Percentiles rank a stretch among this genome's conserved stretches.
phyloP scores from a whole-genome alignment of 768 basidiomycete genomes.

The Termitomyces sp. region DNA sequence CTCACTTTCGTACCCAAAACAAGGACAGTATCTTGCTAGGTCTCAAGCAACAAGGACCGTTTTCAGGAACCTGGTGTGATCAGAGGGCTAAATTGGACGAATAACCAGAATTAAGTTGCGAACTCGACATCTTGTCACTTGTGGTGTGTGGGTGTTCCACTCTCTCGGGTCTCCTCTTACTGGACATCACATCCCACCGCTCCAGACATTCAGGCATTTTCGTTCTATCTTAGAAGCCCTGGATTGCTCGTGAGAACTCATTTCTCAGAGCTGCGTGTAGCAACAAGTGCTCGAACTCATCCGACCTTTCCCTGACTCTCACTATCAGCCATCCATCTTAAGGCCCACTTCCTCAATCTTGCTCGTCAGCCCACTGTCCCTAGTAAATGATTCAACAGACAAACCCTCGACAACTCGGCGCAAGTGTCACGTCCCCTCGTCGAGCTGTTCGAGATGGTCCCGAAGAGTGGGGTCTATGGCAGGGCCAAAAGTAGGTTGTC shows the following conservation, averaged over 20 bases:
- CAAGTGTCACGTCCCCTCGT: constrained; percentile 24
- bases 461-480: constrained; percentile 72
- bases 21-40: not conserved
- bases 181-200: constrained; percentile 18
- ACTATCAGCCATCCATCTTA: constrained; percentile 9
- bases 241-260: constrained; percentile 17
- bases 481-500: constrained; percentile 51
- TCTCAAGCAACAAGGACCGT: not conserved
- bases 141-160: constrained; percentile 32
- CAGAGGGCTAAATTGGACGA: not conserved
- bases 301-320: constrained; percentile 10
- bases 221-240: constrained; percentile 3
- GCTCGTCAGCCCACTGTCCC: not conserved
- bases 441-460: constrained; percentile 35
- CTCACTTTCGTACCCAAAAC: not conserved
- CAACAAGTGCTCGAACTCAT: constrained; percentile 4
- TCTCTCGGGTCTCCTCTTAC: constrained; percentile 35
- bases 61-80: not conserved
- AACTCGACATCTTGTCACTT: constrained; percentile 9
- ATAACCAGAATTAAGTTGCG: constrained; percentile 3
- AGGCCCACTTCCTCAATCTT: constrained; percentile 12
- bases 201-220: constrained; percentile 6
- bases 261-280: constrained; percentile 14
- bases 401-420: constrained; percentile 39
- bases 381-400: constrained; percentile 64